Conservation (phyloP, 331 rosid species). For the Prunus yedoensis region DNA sequence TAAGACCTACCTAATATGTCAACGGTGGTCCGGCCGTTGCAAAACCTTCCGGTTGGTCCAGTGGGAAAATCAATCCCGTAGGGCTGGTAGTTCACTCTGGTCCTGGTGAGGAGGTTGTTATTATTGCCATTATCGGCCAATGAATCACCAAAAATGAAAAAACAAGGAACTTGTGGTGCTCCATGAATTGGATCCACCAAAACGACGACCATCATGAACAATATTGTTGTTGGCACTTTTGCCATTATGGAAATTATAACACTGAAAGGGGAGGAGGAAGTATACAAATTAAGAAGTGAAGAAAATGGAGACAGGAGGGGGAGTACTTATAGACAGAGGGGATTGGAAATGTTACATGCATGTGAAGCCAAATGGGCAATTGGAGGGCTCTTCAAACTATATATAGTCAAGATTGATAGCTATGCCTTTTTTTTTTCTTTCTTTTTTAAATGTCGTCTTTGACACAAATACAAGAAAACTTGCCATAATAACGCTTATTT, state of each 20-base stretch:
- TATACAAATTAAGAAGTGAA: not conserved
- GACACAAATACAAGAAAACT: too few species aligned
- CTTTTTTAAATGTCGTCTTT: too few species aligned
- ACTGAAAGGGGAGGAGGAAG: too few species aligned
- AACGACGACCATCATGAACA: not conserved
- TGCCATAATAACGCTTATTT: too few species aligned
- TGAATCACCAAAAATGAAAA: slow-evolving; percentile 66
- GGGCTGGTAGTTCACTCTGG: slow-evolving; percentile 43
- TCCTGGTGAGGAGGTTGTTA: slow-evolving; percentile 18
- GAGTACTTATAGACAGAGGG: not conserved
- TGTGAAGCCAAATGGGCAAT: not conserved
- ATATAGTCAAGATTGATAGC: not conserved
- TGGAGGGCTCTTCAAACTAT: not conserved
- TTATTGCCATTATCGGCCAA: slow-evolving; percentile 61
- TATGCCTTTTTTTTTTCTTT: not conserved
- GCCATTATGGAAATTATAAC: not conserved
- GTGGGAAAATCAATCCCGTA: slow-evolving; percentile 57
- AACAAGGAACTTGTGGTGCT: slow-evolving; percentile 44
- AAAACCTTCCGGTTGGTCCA: slow-evolving; percentile 56
- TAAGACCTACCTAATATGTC: slow-evolving; percentile 30
- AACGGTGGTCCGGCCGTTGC: slow-evolving; percentile 39
- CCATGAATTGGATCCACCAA: slow-evolving; percentile 13
- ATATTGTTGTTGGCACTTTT: not conserved
- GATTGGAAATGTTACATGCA: not conserved
- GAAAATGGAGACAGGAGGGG: not conserved